A percentile compares a stretch with the other conserved stretches of the same genome.
These are phyloP conservation scores for Tolypocladium tundrense DNA, from an alignment of 2,329 filamentous ascomycete species.

Conservation along the genomic window DNA sequence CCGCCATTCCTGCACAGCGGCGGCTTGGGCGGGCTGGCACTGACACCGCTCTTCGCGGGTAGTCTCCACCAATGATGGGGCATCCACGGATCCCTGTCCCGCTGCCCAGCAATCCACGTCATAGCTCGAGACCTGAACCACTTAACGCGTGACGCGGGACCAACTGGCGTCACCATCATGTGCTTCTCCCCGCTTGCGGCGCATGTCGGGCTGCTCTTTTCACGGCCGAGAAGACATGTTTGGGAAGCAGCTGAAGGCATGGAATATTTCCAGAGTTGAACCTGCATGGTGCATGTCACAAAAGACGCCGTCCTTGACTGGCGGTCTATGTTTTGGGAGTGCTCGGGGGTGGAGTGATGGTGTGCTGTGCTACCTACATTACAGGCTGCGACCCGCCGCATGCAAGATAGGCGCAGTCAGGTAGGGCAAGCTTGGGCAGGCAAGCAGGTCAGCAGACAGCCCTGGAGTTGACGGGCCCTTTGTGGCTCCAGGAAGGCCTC, in stretches of 20 bases:
- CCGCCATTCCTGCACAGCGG: background rate
- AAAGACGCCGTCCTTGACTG: background rate
- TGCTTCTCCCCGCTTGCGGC: background rate
- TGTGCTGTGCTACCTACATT: background rate
- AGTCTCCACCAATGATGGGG: background rate
- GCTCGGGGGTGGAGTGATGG: background rate
- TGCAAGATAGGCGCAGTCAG: background rate
- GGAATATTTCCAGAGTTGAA: background rate
- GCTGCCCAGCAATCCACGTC: background rate
- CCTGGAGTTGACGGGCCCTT: too few species aligned
- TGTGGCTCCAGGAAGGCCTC: too few species aligned
- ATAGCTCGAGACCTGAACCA: background rate
- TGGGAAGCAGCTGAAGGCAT: background rate
- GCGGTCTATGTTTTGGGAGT: background rate
- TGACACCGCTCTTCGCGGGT: background rate
- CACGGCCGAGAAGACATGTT: background rate
- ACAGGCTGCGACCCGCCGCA: too few species aligned
- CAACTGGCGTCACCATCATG: background rate
- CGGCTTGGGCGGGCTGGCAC: background rate
- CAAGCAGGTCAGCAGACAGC: background rate
- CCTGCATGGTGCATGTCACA: background rate
- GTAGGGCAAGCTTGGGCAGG: background rate
- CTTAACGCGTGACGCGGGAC: conserved; percentile 5
- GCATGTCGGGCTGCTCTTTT: background rate
- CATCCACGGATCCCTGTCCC: background rate